Evolutionary conservation across 1,139 yeast genomes (phyloP), one percentile per base, ranked within the genome.

Genomic region (Candida tunisiensis): DNA sequence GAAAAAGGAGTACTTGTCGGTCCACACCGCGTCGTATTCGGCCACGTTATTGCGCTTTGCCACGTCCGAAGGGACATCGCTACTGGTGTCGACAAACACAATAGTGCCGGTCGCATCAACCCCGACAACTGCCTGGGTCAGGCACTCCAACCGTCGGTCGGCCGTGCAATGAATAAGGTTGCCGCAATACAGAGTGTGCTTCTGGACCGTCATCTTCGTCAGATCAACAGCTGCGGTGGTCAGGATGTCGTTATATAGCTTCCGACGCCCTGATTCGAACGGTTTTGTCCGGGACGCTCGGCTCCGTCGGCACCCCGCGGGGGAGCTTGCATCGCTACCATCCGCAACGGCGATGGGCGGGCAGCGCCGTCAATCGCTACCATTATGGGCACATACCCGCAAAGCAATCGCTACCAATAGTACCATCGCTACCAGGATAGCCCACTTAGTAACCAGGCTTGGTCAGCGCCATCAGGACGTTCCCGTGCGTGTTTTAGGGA

Each of bases 101-200:
- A 71, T 71, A 1, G 47, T 45, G 3, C 79, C 79, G 2, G 42
- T 38, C 2, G 31, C 25, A 29, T 60, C 60, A 8, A 75, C 80
- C 6, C 74, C 77, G 10, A 72, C 45, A 1, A 64, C 59, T n/a
- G 69, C 64, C 16, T 51, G 42, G 3, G 57, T 51, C 9, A 68
- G 41, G 23, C 67, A 55, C 34, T 73, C 65, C 9, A 74, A 40
- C 13, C 47, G 39, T 1, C 65, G 65, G 7, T 69, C 24, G 14
- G 26, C 29, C 8, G 24, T 16, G n/a, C 33, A 15, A 23, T 39
- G 40, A 7, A 39, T 38, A 11, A 35, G 8, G 14, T 11, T 28
- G 9, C 41, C 41, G 3, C 26, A 15, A 13, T 20, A 27, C 3
- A 36, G 25, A 21, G 16, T 20, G 7, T 23, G 34, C 29, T 10